A percentile compares a stretch with the other conserved stretches of the same genome.
phyloP scores from a whole-genome alignment of 306 rosid genomes.

The Quercus berberidifolia region DNA sequence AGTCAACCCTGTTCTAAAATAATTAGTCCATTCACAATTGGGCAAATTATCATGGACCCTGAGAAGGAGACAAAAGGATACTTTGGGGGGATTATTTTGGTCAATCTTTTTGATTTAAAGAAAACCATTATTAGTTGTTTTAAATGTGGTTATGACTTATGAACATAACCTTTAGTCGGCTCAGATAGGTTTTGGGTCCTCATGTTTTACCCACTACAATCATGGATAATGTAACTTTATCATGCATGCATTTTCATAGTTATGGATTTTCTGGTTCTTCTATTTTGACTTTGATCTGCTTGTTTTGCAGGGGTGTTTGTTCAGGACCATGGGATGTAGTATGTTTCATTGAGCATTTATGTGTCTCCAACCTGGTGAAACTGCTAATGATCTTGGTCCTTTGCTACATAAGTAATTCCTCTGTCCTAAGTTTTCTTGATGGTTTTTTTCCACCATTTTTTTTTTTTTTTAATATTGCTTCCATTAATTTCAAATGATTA shows the following conservation, averaged over 20 bases:
- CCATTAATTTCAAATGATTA: too few relatives aligned
- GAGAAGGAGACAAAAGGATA: too few relatives aligned
- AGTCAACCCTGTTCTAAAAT: not conserved
- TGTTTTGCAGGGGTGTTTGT: constrained; percentile 32
- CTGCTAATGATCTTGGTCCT: constrained; percentile 40
- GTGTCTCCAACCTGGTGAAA: constrained; percentile 29
- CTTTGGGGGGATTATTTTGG: too few relatives aligned
- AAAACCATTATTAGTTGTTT: not conserved
- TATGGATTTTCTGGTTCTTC: not conserved
- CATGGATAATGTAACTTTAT: not conserved
- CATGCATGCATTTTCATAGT: not conserved
- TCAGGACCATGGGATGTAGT: constrained; percentile 39
- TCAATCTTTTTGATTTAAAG: not conserved
- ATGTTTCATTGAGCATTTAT: constrained; percentile 48
- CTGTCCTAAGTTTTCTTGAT: not conserved
- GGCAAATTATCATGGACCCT: too few relatives aligned
- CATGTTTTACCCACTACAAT: not conserved
- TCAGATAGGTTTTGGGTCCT: not conserved
- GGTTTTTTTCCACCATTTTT: not conserved
- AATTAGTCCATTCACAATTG: not conserved
- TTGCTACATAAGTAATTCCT: constrained; percentile 36
- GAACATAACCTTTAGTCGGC: not conserved
- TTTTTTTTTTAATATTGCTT: too few relatives aligned
- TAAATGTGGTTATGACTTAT: not conserved
- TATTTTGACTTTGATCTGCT: not conserved